Conservation (phyloP, 352 stramenopile genomes). For the Lagenidium giganteum region DNA sequence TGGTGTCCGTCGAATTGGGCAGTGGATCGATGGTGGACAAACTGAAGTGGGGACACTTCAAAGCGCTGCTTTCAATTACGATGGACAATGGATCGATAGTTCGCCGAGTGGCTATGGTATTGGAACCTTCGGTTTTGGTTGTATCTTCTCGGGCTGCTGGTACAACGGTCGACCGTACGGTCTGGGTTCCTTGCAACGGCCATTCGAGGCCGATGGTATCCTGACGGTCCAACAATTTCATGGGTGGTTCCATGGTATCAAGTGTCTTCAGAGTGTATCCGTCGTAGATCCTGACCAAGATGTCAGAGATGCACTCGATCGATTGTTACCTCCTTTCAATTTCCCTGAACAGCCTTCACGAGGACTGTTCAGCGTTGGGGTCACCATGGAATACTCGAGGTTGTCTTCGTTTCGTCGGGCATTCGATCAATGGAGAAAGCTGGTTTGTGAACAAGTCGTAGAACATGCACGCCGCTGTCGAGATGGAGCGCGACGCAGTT, state of each 20-base stretch:
- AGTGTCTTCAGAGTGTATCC: conserved; percentile 20
- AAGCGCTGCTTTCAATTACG: conserved; percentile 30
- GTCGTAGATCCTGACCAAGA: background rate
- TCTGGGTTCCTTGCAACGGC: conserved; percentile 26
- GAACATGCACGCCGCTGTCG: conserved; percentile 5
- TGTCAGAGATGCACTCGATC: background rate
- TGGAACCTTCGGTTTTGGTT: conserved; percentile 34
- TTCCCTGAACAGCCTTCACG: conserved; percentile 20
- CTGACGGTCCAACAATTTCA: conserved; percentile 4
- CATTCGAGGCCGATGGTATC: background rate
- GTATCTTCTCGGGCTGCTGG: conserved; percentile 38
- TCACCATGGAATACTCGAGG: conserved; percentile 18
- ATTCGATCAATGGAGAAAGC: conserved; percentile 19
- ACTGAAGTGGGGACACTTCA: conserved; percentile 28
- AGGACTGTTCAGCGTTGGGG: conserved; percentile 21
- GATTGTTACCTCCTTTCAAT: conserved; percentile 4
- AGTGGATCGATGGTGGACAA: conserved; percentile 37
- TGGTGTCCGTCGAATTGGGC: conserved; percentile 24
- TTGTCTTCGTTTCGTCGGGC: conserved; percentile 9
- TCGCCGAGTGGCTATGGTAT: conserved; percentile 28
- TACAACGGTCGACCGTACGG: conserved; percentile 22
- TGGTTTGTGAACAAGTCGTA: conserved; percentile 16
- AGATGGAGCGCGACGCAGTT: conserved; percentile 6
- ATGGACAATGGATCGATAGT: conserved; percentile 29
- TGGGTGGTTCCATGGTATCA: conserved; percentile 47